phyloP scores from a whole-genome alignment of 768 basidiomycete species.

The Macrolepiota dolichaula region DNA sequence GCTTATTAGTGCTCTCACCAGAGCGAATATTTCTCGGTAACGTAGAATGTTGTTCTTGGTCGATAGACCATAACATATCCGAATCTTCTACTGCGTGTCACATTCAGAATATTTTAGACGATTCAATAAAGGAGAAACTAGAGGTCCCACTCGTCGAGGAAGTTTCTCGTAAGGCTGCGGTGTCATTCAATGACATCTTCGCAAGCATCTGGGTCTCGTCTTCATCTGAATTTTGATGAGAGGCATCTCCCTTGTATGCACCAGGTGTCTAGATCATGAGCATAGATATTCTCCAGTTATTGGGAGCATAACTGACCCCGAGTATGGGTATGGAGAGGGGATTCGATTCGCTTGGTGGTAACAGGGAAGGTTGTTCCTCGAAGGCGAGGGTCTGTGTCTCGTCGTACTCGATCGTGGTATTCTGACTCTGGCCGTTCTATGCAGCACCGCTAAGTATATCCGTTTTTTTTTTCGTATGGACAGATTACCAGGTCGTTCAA shows the following conservation, averaged over 20 bases:
- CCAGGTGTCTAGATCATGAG: neutral
- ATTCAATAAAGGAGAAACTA: neutral
- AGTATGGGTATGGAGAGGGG: neutral
- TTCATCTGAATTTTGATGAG: neutral
- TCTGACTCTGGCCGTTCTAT: constrained; percentile 16
- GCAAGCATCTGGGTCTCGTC: constrained; percentile 7
- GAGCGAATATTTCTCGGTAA: neutral
- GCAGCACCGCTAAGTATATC: neutral
- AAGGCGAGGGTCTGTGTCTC: constrained; percentile 44
- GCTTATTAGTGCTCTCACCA: neutral
- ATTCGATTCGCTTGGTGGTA: neutral
- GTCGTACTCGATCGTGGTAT: constrained; percentile 27
- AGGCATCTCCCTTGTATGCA: neutral
- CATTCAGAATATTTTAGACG: neutral
- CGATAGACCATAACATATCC: neutral
- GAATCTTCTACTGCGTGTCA: neutral
- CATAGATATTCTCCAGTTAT: neutral
- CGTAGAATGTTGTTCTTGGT: neutral
- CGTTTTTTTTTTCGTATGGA: neutral
- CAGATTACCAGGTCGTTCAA: constrained; percentile 53
- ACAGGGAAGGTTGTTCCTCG: neutral
- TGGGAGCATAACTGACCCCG: neutral
- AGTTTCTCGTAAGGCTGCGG: neutral
- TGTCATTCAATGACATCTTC: constrained; percentile 5
- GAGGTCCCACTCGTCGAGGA: neutral